Conservation (phyloP, 202 grass and related monocot species). For the Carex arenaria region DNA sequence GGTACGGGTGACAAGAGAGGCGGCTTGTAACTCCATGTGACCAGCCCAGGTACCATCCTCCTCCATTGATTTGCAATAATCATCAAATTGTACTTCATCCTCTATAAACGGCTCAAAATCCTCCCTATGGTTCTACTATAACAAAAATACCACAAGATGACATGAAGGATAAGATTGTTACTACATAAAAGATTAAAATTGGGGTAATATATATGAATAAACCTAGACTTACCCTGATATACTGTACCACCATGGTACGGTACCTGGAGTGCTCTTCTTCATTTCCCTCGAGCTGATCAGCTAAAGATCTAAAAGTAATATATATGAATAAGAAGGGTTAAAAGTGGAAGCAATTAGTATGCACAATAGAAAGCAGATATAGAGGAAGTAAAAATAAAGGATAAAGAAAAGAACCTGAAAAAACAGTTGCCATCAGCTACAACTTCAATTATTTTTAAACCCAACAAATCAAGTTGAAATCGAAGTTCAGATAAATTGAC, state of each 20-base stretch:
- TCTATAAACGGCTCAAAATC: constrained; percentile 96
- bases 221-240: constrained; percentile 53
- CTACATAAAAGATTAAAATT: not conserved
- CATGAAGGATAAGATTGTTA: constrained; percentile 11
- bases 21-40: constrained; percentile 92
- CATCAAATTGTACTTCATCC: constrained; percentile 74
- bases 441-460: constrained; percentile 71
- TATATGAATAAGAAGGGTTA: constrained; percentile 28
- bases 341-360: not conserved
- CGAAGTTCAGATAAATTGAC: constrained; percentile 54
- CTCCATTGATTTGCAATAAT: constrained; percentile 79
- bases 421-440: constrained; percentile 88
- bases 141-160: constrained; percentile 23
- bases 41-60: constrained; percentile 93
- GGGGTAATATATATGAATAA: too few species aligned
- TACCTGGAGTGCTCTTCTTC: constrained; percentile 83
- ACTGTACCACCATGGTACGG: constrained; percentile 69
- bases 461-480: constrained; percentile 59
- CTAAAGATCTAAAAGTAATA: constrained; percentile 56
- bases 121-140: constrained; percentile 49
- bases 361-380: not conserved
- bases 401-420: constrained; percentile 68
- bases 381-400: not conserved
- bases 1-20: constrained; percentile 67
- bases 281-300: constrained; percentile 84